Base-by-base conservation (phyloP, 2,329 filamentous ascomycete species). In the Celoporthe dispersa region DNA sequence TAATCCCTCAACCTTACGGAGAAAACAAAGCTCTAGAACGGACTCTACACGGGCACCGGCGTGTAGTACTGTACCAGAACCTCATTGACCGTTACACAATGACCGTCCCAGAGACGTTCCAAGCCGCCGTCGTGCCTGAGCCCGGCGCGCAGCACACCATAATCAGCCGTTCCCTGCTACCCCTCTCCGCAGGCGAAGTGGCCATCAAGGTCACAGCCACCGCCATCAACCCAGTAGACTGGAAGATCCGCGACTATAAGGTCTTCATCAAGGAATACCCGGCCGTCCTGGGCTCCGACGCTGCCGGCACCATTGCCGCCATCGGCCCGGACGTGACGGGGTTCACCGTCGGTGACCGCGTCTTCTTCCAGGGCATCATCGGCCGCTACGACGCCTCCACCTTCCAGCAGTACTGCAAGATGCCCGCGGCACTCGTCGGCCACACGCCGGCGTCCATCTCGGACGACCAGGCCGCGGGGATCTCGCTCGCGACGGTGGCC, bases 321-420 rank as follows among this genome's bases (percentile, higher is more conserved):
- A 74, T 81, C 28, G 79, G 79, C 6, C 62, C 73, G 1, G 73
- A 73, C 41, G 72, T 75, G 22, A 70, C 71, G 35, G 66, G 70
- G 4, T 78, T 81, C 70, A 74, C 74, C 41, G 70, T 75, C 8
- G 80, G 81, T 4, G 79, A 82, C 71, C 76, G 80, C 28, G 79
- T 81, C 39, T 79, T 80, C 73, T 81, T 81, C 73, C 76, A 79
- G 63, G 79, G 79, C 4, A 78, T 80, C 25, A 69, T 80, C 5
- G 75, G 73, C 33, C 75, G 76, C 31, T 75, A 75, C 37, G 72
- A 79, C 60, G 73, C 73, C 1, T 75, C 73, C 1, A 79, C 79
- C 1, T 81, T 81, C 73, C 80, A 81, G 71, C 77, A 81, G 66
- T 81, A 80, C 70, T 76, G 76, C 73, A 77, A 77, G 53, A 78